These are phyloP conservation scores for Trypanosoma caninum DNA, from an alignment of 208 protist genomes.

Conservation along the genomic window DNA sequence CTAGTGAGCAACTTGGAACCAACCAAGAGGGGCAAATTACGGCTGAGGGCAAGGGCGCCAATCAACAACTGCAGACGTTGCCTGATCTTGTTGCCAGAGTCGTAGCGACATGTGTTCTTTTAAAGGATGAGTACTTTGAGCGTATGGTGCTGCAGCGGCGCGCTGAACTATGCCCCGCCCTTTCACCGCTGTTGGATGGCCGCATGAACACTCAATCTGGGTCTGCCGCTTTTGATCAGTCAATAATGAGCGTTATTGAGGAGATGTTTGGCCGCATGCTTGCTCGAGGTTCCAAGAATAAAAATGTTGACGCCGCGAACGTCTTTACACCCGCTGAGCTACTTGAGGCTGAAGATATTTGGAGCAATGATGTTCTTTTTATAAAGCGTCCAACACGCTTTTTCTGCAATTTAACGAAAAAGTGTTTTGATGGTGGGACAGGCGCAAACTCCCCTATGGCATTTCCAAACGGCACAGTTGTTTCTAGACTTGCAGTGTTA, in stretches of 20 bases:
- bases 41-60: not conserved
- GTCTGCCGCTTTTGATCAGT: conserved; percentile 51
- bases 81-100: conserved; percentile 69
- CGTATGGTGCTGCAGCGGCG: conserved; percentile 69
- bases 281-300: not conserved
- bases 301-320: not conserved
- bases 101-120: conserved; percentile 49
- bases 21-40: not conserved
- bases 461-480: conserved; percentile 28
- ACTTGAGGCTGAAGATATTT: conserved; percentile 60
- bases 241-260: conserved; percentile 75
- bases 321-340: conserved; percentile 46
- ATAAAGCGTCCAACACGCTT: conserved; percentile 75
- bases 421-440: conserved; percentile 44
- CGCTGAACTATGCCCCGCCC: conserved; percentile 6
- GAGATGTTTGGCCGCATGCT: conserved; percentile 34
- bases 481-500: conserved; percentile 22
- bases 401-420: conserved; percentile 53
- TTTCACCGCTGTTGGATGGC: conserved; percentile 8
- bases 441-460: conserved; percentile 23
- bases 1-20: conserved; percentile 2
- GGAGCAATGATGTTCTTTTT: conserved; percentile 57
- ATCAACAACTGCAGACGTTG: conserved; percentile 10
- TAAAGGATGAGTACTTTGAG: conserved; percentile 89
- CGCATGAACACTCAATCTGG: conserved; percentile 71